A percentile compares a stretch with the other conserved stretches of the same genome.
Evolutionary conservation across 805 yeast species (phyloP).

Genomic region (Henningerozyma blattae): DNA sequence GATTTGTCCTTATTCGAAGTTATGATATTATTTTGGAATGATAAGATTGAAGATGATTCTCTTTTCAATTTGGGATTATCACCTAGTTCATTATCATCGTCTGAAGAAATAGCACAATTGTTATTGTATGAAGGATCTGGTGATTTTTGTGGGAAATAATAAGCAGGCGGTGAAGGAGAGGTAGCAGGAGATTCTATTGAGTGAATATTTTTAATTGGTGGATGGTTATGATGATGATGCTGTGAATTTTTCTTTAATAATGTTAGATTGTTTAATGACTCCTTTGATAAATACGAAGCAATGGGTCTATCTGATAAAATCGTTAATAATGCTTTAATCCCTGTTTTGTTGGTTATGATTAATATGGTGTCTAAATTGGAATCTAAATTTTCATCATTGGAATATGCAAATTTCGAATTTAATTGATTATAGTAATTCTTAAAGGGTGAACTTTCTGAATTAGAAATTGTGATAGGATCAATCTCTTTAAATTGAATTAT

Average conservation of each 20-base stretch:
- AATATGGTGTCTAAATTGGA: slow-evolving; percentile 14
- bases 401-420: slow-evolving; percentile 13
- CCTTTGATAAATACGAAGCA: slow-evolving; percentile 18
- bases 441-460: slow-evolving; percentile 18
- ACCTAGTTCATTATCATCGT: slow-evolving; percentile 8
- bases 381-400: slow-evolving; percentile 1
- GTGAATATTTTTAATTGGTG: not conserved
- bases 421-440: slow-evolving; percentile 22
- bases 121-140: slow-evolving; percentile 1
- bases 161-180: no score
- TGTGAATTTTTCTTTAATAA: slow-evolving; percentile 11
- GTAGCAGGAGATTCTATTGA: no score
- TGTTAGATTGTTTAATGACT: slow-evolving; percentile 17
- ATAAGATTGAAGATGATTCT: slow-evolving; percentile 21
- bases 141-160: no score
- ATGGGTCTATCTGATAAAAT: slow-evolving; percentile 24
- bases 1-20: slow-evolving; percentile 26
- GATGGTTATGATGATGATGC: slow-evolving; percentile 5
- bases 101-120: slow-evolving; percentile 8
- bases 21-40: slow-evolving; percentile 18
- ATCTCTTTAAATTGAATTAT: slow-evolving; percentile 13
- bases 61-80: slow-evolving; percentile 8
- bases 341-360: slow-evolving; percentile 23
- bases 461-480: slow-evolving; percentile 2
- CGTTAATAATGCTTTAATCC: slow-evolving; percentile 24